Conservation (phyloP, 345 rosid genomes). For the Conringia planisiliqua region DNA sequence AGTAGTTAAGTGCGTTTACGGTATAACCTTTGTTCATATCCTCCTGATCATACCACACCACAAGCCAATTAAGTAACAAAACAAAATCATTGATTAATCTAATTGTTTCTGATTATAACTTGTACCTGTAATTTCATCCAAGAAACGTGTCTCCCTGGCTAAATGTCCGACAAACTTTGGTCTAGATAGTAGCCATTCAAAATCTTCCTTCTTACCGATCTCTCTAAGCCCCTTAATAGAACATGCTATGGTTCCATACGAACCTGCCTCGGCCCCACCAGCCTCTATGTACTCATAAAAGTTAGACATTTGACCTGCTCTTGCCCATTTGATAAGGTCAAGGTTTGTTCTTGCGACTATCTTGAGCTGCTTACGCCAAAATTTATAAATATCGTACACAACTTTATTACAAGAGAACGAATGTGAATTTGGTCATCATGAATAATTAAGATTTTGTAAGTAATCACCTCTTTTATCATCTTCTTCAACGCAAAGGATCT, state of each 20-base stretch:
- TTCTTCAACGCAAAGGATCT: too few relatives aligned
- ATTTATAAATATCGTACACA: not conserved
- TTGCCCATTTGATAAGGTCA: conserved; percentile 18
- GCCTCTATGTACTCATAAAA: conserved; percentile 6
- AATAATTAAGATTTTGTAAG: not conserved
- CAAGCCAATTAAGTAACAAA: not conserved
- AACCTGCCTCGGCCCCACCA: conserved; percentile 4
- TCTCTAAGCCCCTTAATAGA: conserved; percentile 9
- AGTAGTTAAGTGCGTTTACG: conserved; percentile 6
- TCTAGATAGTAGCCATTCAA: conserved; percentile 14
- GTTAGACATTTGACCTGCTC: not conserved
- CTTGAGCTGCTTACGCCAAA: not conserved
- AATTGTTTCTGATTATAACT: not conserved
- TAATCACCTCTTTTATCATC: too few relatives aligned
- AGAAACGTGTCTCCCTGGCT: not conserved
- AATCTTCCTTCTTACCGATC: not conserved
- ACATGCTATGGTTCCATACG: not conserved
- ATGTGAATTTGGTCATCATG: not conserved
- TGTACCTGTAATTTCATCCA: conserved; percentile 1
- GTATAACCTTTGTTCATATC: conserved; percentile 26
- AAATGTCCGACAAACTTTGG: not conserved
- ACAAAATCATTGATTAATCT: not conserved
- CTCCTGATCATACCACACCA: conserved; percentile 24
- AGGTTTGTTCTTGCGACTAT: not conserved
- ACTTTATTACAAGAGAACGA: not conserved